Base-by-base conservation (phyloP, 139 green algal genomes). In the Haematococcus sp. region DNA sequence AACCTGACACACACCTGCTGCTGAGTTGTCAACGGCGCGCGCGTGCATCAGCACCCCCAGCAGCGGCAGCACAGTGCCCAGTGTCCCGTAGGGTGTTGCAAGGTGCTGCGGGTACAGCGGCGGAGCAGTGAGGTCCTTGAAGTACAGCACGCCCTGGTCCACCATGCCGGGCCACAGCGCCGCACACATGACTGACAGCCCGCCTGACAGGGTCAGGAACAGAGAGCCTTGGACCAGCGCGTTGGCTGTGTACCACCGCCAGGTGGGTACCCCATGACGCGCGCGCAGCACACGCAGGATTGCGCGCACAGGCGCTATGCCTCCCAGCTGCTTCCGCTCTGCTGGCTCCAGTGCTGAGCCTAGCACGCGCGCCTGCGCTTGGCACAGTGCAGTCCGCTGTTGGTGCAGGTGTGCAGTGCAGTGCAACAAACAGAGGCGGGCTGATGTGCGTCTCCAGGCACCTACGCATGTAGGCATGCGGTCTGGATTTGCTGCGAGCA, bases 41-140 rank as follows among this genome's bases (percentile, higher is more conserved):
- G 59, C 7, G 70, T 82, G 76, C 54, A 70, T 9, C 4, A 82
- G 70, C 44, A 77, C 56, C 27, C 75, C 23, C 3, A 28, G 55
- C 66, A 83, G 73, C 40, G 78, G 78, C 68, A 83, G n/a, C 1
- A 83, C 67, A 33, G 73, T 61, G 3, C 78, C 78, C 25, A 67
- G 44, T 13, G 73, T 83, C 58, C 78, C 78, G 52, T 55, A 83
- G 5, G 78, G 78, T 11, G 78, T 83, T 7, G 72, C 76, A 13
- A 79, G n/a, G 2, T 73, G 76, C 9, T 63, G 32, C 31, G 79
- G 52, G 68, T 68, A 77, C 23, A 83, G 33, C 0, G 78, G 68
- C 25, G 72, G 78, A 30, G 54, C 43, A 2, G 73, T 80, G 35
- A 83, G 78, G 63, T 83, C 78, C 0, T 40, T 35, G 52, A 77